Evolutionary conservation across 2,329 filamentous ascomycete species (phyloP).

Genomic region (Penicillium polonicum): DNA sequence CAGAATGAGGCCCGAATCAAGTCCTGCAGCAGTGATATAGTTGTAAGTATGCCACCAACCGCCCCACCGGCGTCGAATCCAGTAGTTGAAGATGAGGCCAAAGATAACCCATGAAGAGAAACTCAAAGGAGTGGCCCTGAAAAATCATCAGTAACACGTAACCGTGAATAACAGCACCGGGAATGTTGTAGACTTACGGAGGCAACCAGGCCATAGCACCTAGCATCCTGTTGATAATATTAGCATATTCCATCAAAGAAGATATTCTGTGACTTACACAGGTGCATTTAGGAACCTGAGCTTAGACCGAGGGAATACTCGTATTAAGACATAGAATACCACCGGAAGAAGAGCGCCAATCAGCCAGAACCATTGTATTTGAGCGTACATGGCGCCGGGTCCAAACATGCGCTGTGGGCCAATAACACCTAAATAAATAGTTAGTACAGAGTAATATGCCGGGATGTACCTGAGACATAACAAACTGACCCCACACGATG

Average conservation of each 20-base stretch:
- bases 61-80: slow-evolving; percentile 32
- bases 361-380: slow-evolving; percentile 67
- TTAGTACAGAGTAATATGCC: slow-evolving; percentile 36
- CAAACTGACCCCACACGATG: slow-evolving; percentile 61
- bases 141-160: slow-evolving; percentile 2
- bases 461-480: neutral
- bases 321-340: slow-evolving; percentile 56
- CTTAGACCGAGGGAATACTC: slow-evolving; percentile 58
- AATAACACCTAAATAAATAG: slow-evolving; percentile 55
- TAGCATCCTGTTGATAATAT: slow-evolving; percentile 21
- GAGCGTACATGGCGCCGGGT: slow-evolving; percentile 58
- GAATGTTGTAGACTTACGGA: slow-evolving; percentile 44
- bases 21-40: slow-evolving; percentile 40
- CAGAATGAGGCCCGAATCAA: slow-evolving; percentile 57
- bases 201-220: slow-evolving; percentile 29
- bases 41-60: slow-evolving; percentile 45
- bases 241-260: neutral
- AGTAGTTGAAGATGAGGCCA: slow-evolving; percentile 41
- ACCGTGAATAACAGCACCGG: slow-evolving; percentile 19
- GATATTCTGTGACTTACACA: slow-evolving; percentile 17
- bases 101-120: slow-evolving; percentile 67
- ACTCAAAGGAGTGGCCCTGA: slow-evolving; percentile 59
- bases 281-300: slow-evolving; percentile 65
- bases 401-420: slow-evolving; percentile 67
- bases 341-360: slow-evolving; percentile 61